phyloP scores from a whole-genome alignment of 768 basidiomycete genomes.

The Leucosporidium creatinivorum region DNA sequence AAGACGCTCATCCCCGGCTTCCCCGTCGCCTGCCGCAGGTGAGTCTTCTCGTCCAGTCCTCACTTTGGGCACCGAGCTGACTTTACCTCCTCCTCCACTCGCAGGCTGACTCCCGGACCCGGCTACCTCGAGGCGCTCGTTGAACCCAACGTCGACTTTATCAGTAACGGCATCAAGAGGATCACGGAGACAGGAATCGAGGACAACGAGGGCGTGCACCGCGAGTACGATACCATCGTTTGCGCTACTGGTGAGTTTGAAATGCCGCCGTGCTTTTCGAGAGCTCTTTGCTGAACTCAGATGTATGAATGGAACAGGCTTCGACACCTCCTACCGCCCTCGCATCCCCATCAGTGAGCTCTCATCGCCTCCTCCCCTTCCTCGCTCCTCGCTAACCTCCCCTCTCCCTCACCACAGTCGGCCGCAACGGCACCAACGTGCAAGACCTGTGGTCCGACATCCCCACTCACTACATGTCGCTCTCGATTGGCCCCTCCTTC shows the following conservation, averaged over 20 bases:
- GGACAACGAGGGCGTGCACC: conserved; percentile 51
- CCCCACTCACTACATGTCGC: conserved; percentile 54
- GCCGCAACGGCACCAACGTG: conserved; percentile 52
- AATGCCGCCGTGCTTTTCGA: no score
- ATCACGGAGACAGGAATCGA: conserved; percentile 55
- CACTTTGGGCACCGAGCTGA: background rate
- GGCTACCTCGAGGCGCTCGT: conserved; percentile 62
- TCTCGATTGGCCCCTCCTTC: conserved; percentile 55
- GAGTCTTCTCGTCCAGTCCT: background rate
- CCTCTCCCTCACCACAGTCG: conserved; percentile 50
- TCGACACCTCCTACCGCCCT: conserved; percentile 28
- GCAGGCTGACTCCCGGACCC: conserved; percentile 55
- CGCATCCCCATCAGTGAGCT: conserved; percentile 31
- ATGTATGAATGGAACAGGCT: no score
- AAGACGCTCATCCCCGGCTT: conserved; percentile 47
- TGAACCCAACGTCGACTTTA: conserved; percentile 50
- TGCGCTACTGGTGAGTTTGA: conserved; percentile 59
- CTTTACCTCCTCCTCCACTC: background rate
- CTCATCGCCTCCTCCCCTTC: background rate
- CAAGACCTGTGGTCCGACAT: conserved; percentile 53
- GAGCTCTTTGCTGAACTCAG: no score
- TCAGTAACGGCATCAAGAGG: conserved; percentile 45
- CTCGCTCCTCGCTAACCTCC: conserved; percentile 22
- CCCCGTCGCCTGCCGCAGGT: conserved; percentile 53
- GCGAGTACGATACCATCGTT: conserved; percentile 56